phyloP scores from a whole-genome alignment of 768 basidiomycete species.

The Basidioascus undulatus region DNA sequence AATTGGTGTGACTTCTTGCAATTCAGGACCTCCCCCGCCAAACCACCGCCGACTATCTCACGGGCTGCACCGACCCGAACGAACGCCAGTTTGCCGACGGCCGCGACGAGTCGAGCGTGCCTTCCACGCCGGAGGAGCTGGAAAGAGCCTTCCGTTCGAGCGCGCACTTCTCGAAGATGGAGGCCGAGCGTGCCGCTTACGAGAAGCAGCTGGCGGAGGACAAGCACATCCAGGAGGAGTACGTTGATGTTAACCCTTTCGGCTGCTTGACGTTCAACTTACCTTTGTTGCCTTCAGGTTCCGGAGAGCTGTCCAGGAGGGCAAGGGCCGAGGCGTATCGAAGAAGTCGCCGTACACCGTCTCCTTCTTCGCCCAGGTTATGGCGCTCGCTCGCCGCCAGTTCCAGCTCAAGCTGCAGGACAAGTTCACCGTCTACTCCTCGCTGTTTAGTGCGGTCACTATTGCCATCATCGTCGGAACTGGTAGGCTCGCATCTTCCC shows the following conservation, averaged over 20 bases:
- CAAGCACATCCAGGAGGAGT: slow-evolving; percentile 28
- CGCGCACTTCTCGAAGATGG: slow-evolving; percentile 23
- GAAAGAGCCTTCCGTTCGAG: slow-evolving; percentile 38
- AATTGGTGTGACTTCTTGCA: no score
- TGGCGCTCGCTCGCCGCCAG: slow-evolving; percentile 42
- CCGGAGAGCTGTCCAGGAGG: slow-evolving; percentile 42
- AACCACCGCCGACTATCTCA: slow-evolving; percentile 23
- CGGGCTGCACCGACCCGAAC: slow-evolving; percentile 40
- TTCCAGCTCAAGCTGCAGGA: slow-evolving; percentile 47
- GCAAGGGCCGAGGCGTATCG: slow-evolving; percentile 55
- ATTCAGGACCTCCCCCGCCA: slow-evolving; percentile 15
- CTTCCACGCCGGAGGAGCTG: slow-evolving; percentile 40
- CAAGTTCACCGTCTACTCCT: slow-evolving; percentile 48
- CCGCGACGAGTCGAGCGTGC: slow-evolving; percentile 32
- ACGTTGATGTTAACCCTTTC: no score
- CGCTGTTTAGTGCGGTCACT: slow-evolving; percentile 35
- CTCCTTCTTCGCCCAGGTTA: slow-evolving; percentile 47
- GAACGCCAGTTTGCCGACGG: slow-evolving; percentile 56
- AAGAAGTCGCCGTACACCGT: slow-evolving; percentile 63
- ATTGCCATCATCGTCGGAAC: slow-evolving; percentile 17
- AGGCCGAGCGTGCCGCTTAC: slow-evolving; percentile 31
- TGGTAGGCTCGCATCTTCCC: slow-evolving; percentile 4
- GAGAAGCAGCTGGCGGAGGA: slow-evolving; percentile 35
- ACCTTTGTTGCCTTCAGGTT: no score
- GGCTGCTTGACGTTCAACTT: no score